phyloP scores from a whole-genome alignment of 2,329 filamentous ascomycete genomes.

The Aspergillus pseudonomiae region DNA sequence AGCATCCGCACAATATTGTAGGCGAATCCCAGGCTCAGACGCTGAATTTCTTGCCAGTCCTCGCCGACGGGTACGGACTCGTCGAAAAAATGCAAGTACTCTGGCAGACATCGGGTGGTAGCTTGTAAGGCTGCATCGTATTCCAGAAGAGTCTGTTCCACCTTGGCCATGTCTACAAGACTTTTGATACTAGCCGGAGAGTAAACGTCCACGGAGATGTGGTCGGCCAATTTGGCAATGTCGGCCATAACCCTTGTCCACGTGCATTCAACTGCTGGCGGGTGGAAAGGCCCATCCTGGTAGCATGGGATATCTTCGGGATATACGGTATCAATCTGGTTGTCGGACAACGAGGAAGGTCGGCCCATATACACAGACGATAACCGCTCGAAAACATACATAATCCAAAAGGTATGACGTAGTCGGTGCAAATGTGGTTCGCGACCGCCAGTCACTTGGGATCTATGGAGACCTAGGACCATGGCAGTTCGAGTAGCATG shows the following conservation, averaged over 20 bases:
- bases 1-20: conserved; percentile 17
- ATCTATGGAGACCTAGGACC: conserved; percentile 19
- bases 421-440: conserved; percentile 14
- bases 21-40: conserved; percentile 12
- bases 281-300: conserved; percentile 5
- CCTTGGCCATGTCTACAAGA: conserved; percentile 7
- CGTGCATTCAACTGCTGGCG: conserved; percentile 8
- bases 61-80: conserved; percentile 10
- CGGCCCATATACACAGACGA: conserved; percentile 18
- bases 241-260: conserved; percentile 17
- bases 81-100: conserved; percentile 20
- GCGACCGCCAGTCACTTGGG: conserved; percentile 17
- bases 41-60: conserved; percentile 20
- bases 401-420: conserved; percentile 18
- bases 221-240: conserved; percentile 16
- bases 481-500: conserved; percentile 17
- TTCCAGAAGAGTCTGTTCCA: conserved; percentile 11
- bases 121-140: conserved; percentile 14
- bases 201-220: conserved; percentile 16
- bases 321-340: conserved; percentile 18
- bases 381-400: conserved; percentile 16
- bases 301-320: conserved; percentile 15
- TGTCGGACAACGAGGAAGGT: conserved; percentile 16
- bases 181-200: conserved; percentile 15
- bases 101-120: conserved; percentile 8